Base-by-base conservation (phyloP, 176 grass and related monocot species). In the Musa troglodytarum region DNA sequence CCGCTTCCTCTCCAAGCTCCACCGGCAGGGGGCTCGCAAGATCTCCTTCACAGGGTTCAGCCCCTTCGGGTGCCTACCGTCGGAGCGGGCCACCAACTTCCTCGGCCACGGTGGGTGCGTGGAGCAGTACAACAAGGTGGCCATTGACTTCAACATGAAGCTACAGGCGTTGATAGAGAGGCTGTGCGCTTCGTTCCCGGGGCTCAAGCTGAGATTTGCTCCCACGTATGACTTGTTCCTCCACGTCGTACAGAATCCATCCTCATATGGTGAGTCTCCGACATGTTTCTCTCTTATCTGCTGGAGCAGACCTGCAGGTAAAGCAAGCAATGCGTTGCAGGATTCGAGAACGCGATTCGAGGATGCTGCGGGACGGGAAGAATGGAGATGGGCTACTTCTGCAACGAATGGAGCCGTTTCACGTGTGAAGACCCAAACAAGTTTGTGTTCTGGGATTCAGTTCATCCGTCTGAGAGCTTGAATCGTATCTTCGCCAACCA, bases 361-460 rank as follows among this genome's bases (percentile, higher is more conserved):
- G 88, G 88, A 7, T 90, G 88, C 80, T 90, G 88, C 66, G 88
- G 88, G 26, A 90, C 88, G 43, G 85, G 88, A 50, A 19, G 55
- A 22, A 77, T 90, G 20, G 88, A 90, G 80, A 82, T 79, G 67
- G 57, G 82, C n/a, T 82, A 79, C 64, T 8, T 85, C 67, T 90
- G 88, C 82, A 79, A 65, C 53, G 61, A 76, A 19, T 49, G 54
- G 54, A 87, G 3, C 70, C 82, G 69, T 71, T 50, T 84, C 63
- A 90, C 85, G 20, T 90, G 88, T 65, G 20, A 64, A 0, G 85
- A 87, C 54, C 79, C 85, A 11, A 54, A 71, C 68, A 84, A 76
- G 80, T 96, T 82, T 63, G 83, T 81, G 4, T 91, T 96, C 71
- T 96, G 92, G 92, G 92, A 96, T 77, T 85, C 88, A 52, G 87